Conservation (phyloP, 2,329 filamentous ascomycete species). For the Aspergillus costaricaensis region DNA sequence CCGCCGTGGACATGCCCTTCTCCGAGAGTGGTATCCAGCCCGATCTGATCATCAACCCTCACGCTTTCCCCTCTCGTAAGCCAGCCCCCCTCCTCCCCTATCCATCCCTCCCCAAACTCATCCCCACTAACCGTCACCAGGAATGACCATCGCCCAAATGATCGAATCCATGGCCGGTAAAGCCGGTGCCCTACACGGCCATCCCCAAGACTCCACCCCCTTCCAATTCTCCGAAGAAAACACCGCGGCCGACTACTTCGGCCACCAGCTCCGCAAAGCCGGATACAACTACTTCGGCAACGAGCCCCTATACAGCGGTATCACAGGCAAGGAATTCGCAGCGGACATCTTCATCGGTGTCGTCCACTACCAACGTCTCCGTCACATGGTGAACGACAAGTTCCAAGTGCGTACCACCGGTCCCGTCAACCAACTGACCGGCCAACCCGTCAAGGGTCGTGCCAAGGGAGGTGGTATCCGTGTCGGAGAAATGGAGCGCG, state of each 20-base stretch:
- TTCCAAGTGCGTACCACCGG: conserved; percentile 97
- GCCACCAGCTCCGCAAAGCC: conserved; percentile 89
- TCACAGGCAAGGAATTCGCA: conserved; percentile 89
- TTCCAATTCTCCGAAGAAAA: conserved; percentile 93
- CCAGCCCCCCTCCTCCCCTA: neutral
- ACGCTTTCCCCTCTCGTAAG: conserved; percentile 91
- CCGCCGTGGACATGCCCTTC: conserved; percentile 90
- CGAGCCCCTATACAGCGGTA: conserved; percentile 97
- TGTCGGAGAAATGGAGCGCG: conserved; percentile 98
- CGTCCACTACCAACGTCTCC: conserved; percentile 95
- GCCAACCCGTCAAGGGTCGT: conserved; percentile 94
- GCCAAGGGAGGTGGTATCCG: conserved; percentile 97
- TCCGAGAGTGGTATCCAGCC: conserved; percentile 95
- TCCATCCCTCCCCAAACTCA: neutral
- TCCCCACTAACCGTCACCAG: conserved; percentile 22
- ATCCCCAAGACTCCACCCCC: conserved; percentile 94
- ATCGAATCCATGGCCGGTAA: conserved; percentile 96
- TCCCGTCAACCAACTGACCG: conserved; percentile 84
- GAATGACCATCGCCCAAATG: conserved; percentile 99
- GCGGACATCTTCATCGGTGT: conserved; percentile 96
- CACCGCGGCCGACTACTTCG: conserved; percentile 91
- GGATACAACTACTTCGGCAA: conserved; percentile 99
- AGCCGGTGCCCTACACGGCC: conserved; percentile 86
- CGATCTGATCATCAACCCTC: conserved; percentile 98
- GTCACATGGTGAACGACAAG: conserved; percentile 99